These are phyloP conservation scores for Pichia sp. DNA, from an alignment of 1,139 yeast genomes.

Conservation along the genomic window DNA sequence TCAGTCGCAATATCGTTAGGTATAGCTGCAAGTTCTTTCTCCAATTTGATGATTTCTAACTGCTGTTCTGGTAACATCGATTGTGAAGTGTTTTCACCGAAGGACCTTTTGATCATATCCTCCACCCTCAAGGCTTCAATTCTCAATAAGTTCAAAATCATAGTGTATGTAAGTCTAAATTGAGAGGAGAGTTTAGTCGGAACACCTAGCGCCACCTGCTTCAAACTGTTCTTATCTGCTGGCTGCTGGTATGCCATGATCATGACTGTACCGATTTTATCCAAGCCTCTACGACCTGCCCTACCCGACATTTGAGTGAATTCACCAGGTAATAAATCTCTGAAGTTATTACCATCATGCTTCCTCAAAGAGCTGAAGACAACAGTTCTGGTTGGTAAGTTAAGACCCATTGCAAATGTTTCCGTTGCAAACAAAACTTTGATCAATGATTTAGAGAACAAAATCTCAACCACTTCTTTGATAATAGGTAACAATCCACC, in stretches of 20 bases:
- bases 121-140: slow-evolving; percentile 93
- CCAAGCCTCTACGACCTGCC: slow-evolving; percentile 99
- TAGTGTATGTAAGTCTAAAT: slow-evolving; percentile 88
- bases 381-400: slow-evolving; percentile 98
- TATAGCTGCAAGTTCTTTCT: slow-evolving; percentile 40
- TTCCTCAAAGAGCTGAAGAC: slow-evolving; percentile 80
- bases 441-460: slow-evolving; percentile 78
- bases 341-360: slow-evolving; percentile 80
- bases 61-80: slow-evolving; percentile 83
- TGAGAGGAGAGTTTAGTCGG: slow-evolving; percentile 90
- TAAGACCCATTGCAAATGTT: slow-evolving; percentile 95
- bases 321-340: slow-evolving; percentile 90
- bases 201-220: slow-evolving; percentile 75
- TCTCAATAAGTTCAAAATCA: slow-evolving; percentile 86
- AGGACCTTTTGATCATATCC: slow-evolving; percentile 95
- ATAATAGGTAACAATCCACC: slow-evolving; percentile 95
- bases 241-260: slow-evolving; percentile 89
- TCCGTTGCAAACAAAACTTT: slow-evolving; percentile 95
- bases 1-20: no score
- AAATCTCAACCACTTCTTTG: slow-evolving; percentile 88
- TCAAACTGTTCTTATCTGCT: slow-evolving; percentile 44
- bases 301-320: slow-evolving; percentile 99
- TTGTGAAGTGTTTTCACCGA: slow-evolving; percentile 87
- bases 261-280: slow-evolving; percentile 97
- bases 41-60: slow-evolving; percentile 48